Conservation (phyloP, 2,329 filamentous ascomycete genomes). For the Trichoderma breve region DNA sequence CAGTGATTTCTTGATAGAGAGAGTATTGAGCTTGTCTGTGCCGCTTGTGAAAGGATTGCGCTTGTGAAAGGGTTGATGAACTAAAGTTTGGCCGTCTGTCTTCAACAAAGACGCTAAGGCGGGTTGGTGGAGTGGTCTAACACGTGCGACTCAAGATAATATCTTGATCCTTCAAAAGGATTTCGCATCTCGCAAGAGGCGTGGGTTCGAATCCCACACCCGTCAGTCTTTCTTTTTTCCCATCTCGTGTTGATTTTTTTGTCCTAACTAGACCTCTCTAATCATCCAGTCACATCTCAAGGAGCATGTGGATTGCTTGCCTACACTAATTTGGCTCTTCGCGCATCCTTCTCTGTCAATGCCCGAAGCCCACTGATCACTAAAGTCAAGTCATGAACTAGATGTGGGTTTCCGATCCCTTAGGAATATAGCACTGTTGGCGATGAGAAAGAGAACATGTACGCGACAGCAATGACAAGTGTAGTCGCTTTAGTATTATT, state of each 20-base stretch:
- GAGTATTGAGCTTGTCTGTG: background rate
- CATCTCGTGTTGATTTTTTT: background rate
- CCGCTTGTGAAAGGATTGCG: background rate
- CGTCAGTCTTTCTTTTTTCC: constrained; percentile 14
- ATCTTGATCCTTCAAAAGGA: constrained; percentile 18
- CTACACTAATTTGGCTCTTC: too few relatives aligned
- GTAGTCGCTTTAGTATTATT: background rate
- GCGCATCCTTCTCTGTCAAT: too few relatives aligned
- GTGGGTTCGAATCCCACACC: constrained; percentile 20
- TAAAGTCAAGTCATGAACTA: too few relatives aligned
- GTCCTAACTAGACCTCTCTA: background rate
- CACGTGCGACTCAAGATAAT: constrained; percentile 20
- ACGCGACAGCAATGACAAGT: background rate
- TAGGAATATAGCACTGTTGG: too few relatives aligned
- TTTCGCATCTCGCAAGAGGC: constrained; percentile 21
- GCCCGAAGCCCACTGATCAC: too few relatives aligned
- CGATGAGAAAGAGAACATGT: background rate
- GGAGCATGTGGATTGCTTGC: background rate
- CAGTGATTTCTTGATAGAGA: too few relatives aligned
- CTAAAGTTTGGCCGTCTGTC: background rate
- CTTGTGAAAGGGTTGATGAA: background rate
- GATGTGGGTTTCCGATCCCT: too few relatives aligned
- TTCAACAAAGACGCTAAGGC: constrained; percentile 17
- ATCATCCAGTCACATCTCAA: background rate
- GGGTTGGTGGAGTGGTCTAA: constrained; percentile 21